Evolutionary conservation across 2,329 filamentous ascomycete species (phyloP).

Genomic region (Talaromyces sp.): DNA sequence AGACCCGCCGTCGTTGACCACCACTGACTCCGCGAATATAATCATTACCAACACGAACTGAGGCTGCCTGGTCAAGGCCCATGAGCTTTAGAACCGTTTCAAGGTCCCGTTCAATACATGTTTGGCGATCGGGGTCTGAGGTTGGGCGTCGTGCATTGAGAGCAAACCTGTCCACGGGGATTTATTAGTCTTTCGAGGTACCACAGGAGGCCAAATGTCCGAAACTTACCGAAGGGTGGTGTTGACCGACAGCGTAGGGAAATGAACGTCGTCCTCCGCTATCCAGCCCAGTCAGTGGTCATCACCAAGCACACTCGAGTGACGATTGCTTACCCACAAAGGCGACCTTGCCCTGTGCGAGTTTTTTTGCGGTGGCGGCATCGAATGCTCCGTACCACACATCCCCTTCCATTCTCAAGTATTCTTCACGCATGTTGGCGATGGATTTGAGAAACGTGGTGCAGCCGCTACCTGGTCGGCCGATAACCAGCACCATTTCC

Average conservation of each 20-base stretch:
- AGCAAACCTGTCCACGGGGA: conserved; percentile 55
- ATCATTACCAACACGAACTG: conserved; percentile 48
- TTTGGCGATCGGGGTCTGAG: too few species aligned
- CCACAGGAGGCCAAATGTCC: too few species aligned
- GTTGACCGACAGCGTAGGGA: conserved; percentile 64
- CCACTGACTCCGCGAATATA: conserved; percentile 59
- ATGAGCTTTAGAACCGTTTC: conserved; percentile 36
- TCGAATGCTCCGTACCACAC: neutral
- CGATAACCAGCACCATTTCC: neutral
- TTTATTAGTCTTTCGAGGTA: too few species aligned
- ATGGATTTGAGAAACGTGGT: neutral
- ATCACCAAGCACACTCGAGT: too few species aligned
- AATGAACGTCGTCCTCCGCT: conserved; percentile 58
- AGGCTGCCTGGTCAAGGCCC: conserved; percentile 48
- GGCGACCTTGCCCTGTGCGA: too few species aligned
- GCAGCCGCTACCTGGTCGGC: neutral
- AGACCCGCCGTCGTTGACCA: conserved; percentile 58
- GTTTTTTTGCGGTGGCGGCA: neutral
- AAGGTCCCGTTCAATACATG: too few species aligned
- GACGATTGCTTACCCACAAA: too few species aligned
- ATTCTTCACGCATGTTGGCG: neutral
- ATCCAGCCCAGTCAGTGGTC: too few species aligned
- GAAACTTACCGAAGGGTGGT: too few species aligned
- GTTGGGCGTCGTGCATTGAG: conserved; percentile 56
- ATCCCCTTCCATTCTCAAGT: neutral